A percentile compares a stretch with the other conserved stretches of the same genome.
phyloP scores from a whole-genome alignment of 2,329 filamentous ascomycete genomes.

The Monilinia fructigena region DNA sequence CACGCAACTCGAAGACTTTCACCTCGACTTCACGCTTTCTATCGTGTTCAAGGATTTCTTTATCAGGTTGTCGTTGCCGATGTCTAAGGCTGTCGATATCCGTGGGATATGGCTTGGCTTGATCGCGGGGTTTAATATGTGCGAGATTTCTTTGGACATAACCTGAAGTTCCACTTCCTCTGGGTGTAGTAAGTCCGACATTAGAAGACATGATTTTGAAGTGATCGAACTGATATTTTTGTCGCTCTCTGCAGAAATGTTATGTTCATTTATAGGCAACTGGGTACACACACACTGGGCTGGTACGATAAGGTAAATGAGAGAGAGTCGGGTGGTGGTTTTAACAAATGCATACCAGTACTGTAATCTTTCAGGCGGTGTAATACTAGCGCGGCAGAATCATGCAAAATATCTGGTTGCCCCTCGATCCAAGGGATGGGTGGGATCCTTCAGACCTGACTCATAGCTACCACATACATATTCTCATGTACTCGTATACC shows the following conservation, averaged over 20 bases:
- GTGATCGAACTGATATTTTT: background rate
- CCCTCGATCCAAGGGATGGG: conserved; percentile 16
- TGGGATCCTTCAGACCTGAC: background rate
- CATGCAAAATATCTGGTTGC: conserved; percentile 13
- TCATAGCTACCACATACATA: background rate
- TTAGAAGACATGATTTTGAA: conserved; percentile 79
- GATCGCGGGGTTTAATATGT: conserved; percentile 79
- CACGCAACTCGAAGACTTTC: conserved; percentile 85
- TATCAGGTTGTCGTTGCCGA: conserved; percentile 79
- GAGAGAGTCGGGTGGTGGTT: too few species aligned
- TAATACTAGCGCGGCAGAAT: conserved; percentile 28
- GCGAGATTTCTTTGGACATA: conserved; percentile 97
- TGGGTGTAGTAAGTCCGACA: conserved; percentile 90
- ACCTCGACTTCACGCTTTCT: conserved; percentile 88
- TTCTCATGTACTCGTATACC: too few species aligned
- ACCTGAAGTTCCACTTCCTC: conserved; percentile 92
- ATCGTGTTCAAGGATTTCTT: conserved; percentile 92
- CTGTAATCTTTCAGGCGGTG: conserved; percentile 24
- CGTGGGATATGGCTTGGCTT: conserved; percentile 61
- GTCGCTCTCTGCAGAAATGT: too few species aligned
- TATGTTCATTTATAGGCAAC: too few species aligned
- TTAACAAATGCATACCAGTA: too few species aligned
- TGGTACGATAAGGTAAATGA: too few species aligned
- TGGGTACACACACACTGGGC: too few species aligned
- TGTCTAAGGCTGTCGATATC: conserved; percentile 70